phyloP scores from a whole-genome alignment of 805 yeast genomes.

The Kodamaea lidongshanica region DNA sequence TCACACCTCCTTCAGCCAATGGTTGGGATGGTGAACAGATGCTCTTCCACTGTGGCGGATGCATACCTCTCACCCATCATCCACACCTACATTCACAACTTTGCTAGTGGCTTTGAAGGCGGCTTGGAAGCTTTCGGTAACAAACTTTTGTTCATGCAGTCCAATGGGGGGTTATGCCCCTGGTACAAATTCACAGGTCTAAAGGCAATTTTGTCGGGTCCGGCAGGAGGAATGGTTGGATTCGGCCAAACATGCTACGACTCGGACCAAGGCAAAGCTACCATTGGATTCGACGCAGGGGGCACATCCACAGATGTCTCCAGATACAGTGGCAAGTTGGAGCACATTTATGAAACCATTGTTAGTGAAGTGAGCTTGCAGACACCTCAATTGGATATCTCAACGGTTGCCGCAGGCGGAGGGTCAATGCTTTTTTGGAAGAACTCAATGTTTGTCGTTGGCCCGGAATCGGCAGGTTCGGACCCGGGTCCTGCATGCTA shows the following conservation, averaged over 20 bases:
- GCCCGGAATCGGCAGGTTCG: slow-evolving; percentile 37
- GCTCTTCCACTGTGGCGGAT: slow-evolving; percentile 40
- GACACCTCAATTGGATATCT: slow-evolving; percentile 39
- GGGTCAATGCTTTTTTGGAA: slow-evolving; percentile 36
- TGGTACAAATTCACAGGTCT: slow-evolving; percentile 81
- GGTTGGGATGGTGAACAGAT: slow-evolving; percentile 38
- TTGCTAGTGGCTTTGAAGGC: slow-evolving; percentile 37
- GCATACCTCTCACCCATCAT: slow-evolving; percentile 39
- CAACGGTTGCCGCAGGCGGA: slow-evolving; percentile 46
- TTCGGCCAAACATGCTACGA: slow-evolving; percentile 76
- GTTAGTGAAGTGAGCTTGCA: slow-evolving; percentile 40
- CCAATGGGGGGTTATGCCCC: slow-evolving; percentile 91
- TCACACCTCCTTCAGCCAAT: slow-evolving; percentile 38
- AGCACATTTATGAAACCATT: slow-evolving; percentile 41
- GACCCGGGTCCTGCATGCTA: slow-evolving; percentile 40
- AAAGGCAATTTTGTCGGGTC: slow-evolving; percentile 86
- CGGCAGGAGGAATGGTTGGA: slow-evolving; percentile 98
- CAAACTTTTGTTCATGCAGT: slow-evolving; percentile 82
- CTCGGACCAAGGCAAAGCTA: slow-evolving; percentile 16
- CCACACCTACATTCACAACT: slow-evolving; percentile 27
- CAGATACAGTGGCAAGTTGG: slow-evolving; percentile 33
- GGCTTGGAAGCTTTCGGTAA: slow-evolving; percentile 41
- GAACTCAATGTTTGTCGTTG: slow-evolving; percentile 35
- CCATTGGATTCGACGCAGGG: slow-evolving; percentile 40
- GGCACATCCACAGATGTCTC: slow-evolving; percentile 45